These are phyloP conservation scores for Jatropha podagrica DNA, from an alignment of 441 rosid species.

Conservation along the genomic window DNA sequence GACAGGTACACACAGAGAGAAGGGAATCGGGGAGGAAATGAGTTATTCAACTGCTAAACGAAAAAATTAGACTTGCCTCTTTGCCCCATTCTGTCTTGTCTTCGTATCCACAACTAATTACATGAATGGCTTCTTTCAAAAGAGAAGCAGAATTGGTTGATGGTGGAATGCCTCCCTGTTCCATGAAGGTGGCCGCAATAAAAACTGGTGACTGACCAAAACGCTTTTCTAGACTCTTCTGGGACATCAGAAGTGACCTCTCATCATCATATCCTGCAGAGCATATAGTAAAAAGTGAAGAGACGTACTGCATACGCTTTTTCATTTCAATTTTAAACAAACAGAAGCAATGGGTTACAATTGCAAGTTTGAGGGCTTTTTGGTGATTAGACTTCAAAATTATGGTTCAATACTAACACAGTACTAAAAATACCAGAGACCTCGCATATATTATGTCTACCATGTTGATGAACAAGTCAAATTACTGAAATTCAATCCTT, in stretches of 20 bases:
- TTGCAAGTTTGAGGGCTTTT: too few species aligned
- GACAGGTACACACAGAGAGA: background rate
- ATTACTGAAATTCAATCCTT: background rate
- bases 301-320: background rate
- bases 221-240: slow-evolving; percentile 93
- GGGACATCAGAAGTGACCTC: slow-evolving; percentile 93
- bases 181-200: slow-evolving; percentile 96
- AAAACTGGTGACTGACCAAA: slow-evolving; percentile 97
- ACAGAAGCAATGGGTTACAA: too few species aligned
- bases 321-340: background rate
- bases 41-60: background rate
- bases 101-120: slow-evolving; percentile 96
- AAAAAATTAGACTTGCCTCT: slow-evolving; percentile 55
- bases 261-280: slow-evolving; percentile 93
- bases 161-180: slow-evolving; percentile 93
- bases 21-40: background rate
- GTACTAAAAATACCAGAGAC: background rate
- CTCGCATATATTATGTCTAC: background rate
- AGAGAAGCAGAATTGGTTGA: slow-evolving; percentile 94
- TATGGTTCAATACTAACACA: background rate
- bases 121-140: slow-evolving; percentile 95
- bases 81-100: slow-evolving; percentile 99
- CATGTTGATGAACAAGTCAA: slow-evolving; percentile 3
- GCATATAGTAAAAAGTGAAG: slow-evolving; percentile 11
- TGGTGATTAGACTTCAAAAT: background rate